These are phyloP conservation scores for Notholithocarpus densiflorus DNA, from an alignment of 306 rosid genomes.

Conservation along the genomic window DNA sequence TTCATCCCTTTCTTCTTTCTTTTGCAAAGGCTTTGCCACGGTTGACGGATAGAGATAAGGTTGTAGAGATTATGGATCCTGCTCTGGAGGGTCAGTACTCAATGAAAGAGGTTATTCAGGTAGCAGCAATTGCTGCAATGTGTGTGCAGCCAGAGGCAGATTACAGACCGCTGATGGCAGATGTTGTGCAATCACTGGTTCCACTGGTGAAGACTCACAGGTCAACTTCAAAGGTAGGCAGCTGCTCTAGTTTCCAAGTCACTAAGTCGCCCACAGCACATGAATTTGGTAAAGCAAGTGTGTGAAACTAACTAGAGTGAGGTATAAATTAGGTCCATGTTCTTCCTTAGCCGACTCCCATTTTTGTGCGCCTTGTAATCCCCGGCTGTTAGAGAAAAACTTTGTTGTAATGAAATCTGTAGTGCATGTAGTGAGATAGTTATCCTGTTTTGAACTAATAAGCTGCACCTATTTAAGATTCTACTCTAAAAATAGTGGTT, in stretches of 20 bases:
- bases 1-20: constrained; percentile 1
- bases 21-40: constrained; percentile 73
- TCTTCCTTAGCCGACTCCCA: constrained; percentile 26
- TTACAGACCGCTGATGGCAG: constrained; percentile 96
- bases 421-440: neutral
- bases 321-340: constrained; percentile 2
- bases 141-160: constrained; percentile 95
- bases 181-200: constrained; percentile 90
- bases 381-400: constrained; percentile 3
- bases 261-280: constrained; percentile 49
- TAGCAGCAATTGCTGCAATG: constrained; percentile 94
- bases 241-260: constrained; percentile 52
- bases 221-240: constrained; percentile 55
- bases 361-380: constrained; percentile 15
- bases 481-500: no score
- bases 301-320: constrained; percentile 26
- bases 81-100: constrained; percentile 82
- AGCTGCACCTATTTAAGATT: no score
- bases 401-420: neutral
- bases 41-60: constrained; percentile 83
- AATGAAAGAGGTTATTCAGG: constrained; percentile 92
- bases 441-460: neutral
- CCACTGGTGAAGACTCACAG: constrained; percentile 69
- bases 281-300: constrained; percentile 32
- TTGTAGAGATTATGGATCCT: constrained; percentile 85